phyloP scores from a whole-genome alignment of 1,284 basidiomycete species.

The Ganoderma leucocontextum region DNA sequence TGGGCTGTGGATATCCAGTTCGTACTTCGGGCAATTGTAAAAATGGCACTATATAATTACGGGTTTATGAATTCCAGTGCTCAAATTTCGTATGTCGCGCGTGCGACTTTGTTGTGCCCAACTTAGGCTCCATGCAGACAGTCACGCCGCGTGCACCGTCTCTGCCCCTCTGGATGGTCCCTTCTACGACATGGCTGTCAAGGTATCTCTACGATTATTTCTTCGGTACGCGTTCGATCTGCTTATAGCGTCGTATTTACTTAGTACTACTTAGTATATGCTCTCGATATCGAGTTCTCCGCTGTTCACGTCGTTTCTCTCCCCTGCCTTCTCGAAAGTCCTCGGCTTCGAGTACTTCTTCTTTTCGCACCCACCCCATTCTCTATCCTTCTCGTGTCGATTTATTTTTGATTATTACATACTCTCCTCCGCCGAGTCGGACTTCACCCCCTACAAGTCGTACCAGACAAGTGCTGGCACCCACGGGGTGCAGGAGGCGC shows the following conservation, averaged over 20 bases:
- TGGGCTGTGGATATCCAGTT: neutral
- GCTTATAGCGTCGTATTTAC: too few relatives aligned
- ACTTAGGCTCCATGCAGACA: neutral
- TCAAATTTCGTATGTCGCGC: neutral
- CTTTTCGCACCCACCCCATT: neutral
- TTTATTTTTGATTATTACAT: neutral
- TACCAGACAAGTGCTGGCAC: neutral
- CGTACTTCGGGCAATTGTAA: neutral
- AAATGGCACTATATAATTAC: neutral
- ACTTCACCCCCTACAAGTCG: neutral
- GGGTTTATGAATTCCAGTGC: neutral
- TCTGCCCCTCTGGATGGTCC: too few relatives aligned
- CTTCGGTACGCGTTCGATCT: too few relatives aligned
- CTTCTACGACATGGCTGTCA: too few relatives aligned
- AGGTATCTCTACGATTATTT: too few relatives aligned
- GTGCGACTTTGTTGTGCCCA: neutral
- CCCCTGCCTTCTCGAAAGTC: too few relatives aligned
- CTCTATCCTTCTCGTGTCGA: neutral
- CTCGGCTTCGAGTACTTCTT: neutral
- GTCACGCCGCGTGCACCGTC: too few relatives aligned
- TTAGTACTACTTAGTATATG: too few relatives aligned
- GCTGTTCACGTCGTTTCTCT: too few relatives aligned
- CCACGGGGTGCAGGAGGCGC: neutral
- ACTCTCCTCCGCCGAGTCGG: neutral
- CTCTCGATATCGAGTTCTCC: too few relatives aligned